Evolutionary conservation across 306 rosid species (phyloP), one percentile per base, ranked within the genome.

Genomic region (Citrullus mucosospermus): DNA sequence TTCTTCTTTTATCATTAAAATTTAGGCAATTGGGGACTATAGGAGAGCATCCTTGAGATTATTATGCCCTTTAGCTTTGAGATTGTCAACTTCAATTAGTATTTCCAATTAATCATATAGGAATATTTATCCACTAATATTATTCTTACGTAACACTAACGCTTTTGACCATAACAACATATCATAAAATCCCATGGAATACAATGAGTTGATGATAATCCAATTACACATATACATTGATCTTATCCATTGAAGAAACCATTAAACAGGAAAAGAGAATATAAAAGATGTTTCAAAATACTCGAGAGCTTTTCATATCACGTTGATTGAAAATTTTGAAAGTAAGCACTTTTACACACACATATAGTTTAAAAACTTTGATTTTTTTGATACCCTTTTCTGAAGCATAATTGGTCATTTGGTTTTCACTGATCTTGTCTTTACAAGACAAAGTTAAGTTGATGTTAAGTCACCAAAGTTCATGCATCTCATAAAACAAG

Each of bases 381-480:
- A 46, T 50, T 8, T 72, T 68, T 53, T 74, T 15, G 14, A 73
- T 30, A 53, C 60, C 78, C 78, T 51, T 73, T 73, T 51, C 14
- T 51, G 62, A 8, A 2, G 62, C 78, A 73, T 73, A 7, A 50
- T 71, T 71, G 76, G 41, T 73, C 46, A 17, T 74, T 73, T 17
- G 9, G 10, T 54, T 74, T 74, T 32, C 78, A 74, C 48, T 74
- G 6, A 44, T 44, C 30, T 53, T 53, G 48, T 74, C 62, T 74
- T 53, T 74, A 53, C 17, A 53, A 74, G 78, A 53, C 78, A 74
- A 72, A 43, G 0, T 74, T 53, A 74, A 34, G 48, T 74, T 32
- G 78, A 53, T 54, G 78, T 74, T 74, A 15, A 74, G 43, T 73
- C 77, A 30, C 28, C 77, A 16, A 73, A 30, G 76, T 74, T 74